Evolutionary conservation across 768 basidiomycete genomes (phyloP).

Genomic region (Serendipita vermifera): DNA sequence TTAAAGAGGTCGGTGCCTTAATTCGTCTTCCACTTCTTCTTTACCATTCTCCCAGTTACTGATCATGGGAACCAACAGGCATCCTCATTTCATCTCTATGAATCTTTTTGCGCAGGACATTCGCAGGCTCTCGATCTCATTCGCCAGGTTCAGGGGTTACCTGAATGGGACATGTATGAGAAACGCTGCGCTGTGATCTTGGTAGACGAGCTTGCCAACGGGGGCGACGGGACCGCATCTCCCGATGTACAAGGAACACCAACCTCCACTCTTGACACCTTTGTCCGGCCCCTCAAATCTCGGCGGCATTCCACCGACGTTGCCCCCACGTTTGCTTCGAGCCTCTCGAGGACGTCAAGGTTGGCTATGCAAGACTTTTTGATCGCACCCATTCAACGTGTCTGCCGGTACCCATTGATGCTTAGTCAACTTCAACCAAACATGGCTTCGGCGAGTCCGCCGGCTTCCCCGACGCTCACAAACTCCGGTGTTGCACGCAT

Average conservation of each 20-base stretch:
- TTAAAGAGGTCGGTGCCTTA: slow-evolving; percentile 34
- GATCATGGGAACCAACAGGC: slow-evolving; percentile 35
- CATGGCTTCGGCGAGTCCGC: slow-evolving; percentile 6
- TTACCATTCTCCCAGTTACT: slow-evolving; percentile 9
- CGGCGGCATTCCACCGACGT: slow-evolving; percentile 10
- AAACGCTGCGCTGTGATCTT: slow-evolving; percentile 53
- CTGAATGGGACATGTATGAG: slow-evolving; percentile 79
- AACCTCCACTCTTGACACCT: slow-evolving; percentile 14
- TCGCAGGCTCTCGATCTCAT: slow-evolving; percentile 66
- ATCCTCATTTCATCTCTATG: slow-evolving; percentile 61
- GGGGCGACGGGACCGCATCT: background rate
- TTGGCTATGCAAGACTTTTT: slow-evolving; percentile 60
- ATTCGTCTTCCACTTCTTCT: background rate
- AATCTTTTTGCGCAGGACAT: slow-evolving; percentile 78
- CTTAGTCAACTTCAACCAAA: slow-evolving; percentile 49
- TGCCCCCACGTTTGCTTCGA: background rate
- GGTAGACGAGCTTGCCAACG: slow-evolving; percentile 19
- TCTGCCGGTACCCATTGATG: slow-evolving; percentile 90
- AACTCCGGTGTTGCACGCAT: no score
- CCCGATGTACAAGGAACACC: slow-evolving; percentile 8
- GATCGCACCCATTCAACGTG: slow-evolving; percentile 93
- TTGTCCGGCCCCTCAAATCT: background rate
- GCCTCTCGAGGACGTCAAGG: slow-evolving; percentile 7
- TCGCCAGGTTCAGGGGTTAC: slow-evolving; percentile 46
- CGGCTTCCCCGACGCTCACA: background rate